Percentiles rank a stretch among this genome's conserved stretches.
Conservation (phyloP, 805 yeast genomes). For the Candida chilensis region DNA sequence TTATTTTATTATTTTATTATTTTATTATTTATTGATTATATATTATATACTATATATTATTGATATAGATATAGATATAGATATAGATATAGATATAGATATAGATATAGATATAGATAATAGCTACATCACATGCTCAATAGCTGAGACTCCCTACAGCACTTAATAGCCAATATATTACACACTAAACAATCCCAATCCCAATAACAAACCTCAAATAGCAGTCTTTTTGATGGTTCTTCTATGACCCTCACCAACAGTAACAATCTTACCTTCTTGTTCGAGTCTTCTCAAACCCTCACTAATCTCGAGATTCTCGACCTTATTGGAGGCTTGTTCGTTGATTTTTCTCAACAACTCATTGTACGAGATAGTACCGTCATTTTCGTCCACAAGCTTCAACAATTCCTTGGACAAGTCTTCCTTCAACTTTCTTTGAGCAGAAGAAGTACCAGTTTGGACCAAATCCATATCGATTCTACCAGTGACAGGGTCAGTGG, state of each 20-base stretch:
- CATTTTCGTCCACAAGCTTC: slow-evolving; percentile 38
- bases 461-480: slow-evolving; percentile 95
- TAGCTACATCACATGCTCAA: too few species aligned
- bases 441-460: slow-evolving; percentile 89
- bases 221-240: slow-evolving; percentile 37
- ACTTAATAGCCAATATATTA: too few species aligned
- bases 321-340: slow-evolving; percentile 53
- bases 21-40: too few species aligned
- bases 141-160: too few species aligned
- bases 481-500: slow-evolving; percentile 96
- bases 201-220: slow-evolving; percentile 5
- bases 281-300: slow-evolving; percentile 61
- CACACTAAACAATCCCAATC: too few species aligned
- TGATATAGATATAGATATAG: too few species aligned
- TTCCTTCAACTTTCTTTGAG: slow-evolving; percentile 71
- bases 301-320: slow-evolving; percentile 63
- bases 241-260: slow-evolving; percentile 65
- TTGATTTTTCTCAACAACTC: slow-evolving; percentile 54
- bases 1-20: too few species aligned
- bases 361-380: slow-evolving; percentile 43
- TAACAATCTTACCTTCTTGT: slow-evolving; percentile 60
- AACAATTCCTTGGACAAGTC: slow-evolving; percentile 60
- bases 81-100: too few species aligned
- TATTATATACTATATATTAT: too few species aligned
- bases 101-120: too few species aligned